Evolutionary conservation across 345 rosid species (phyloP).

Genomic region (Dovyalis caffra): DNA sequence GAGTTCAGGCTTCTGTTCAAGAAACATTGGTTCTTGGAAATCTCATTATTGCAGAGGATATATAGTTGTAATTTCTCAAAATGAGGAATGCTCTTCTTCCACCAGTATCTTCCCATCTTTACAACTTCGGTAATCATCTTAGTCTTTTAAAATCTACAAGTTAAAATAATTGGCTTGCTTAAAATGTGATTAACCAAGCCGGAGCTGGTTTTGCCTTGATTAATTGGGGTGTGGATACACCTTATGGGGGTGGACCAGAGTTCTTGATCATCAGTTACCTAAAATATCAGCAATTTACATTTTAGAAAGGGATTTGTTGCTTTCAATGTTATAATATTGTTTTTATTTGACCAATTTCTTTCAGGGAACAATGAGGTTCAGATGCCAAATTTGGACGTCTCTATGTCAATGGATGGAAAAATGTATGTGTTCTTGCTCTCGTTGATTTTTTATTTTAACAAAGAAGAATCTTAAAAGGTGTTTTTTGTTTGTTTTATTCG

Average conservation of each 20-base stretch:
- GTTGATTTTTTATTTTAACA: not conserved
- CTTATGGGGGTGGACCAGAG: not conserved
- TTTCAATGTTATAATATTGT: not conserved
- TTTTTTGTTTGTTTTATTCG: not conserved
- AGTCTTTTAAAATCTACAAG: too few species aligned
- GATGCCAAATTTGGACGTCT: conserved; percentile 31
- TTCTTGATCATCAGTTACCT: not conserved
- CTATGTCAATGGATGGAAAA: conserved; percentile 35
- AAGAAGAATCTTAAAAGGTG: not conserved
- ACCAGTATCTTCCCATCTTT: conserved; percentile 32
- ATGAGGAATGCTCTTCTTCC: conserved; percentile 48
- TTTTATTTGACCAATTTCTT: not conserved
- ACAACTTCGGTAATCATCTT: conserved; percentile 28
- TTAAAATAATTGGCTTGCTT: not conserved
- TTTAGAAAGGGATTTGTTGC: too few species aligned
- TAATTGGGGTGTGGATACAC: too few species aligned
- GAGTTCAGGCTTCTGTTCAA: not conserved
- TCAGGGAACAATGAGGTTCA: conserved; percentile 45
- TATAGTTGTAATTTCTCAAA: not conserved
- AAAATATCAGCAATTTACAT: not conserved
- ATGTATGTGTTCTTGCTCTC: conserved; percentile 28
- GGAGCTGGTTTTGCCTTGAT: too few species aligned
- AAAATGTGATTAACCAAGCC: not conserved
- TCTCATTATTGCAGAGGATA: not conserved
- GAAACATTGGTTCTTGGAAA: not conserved